Evolutionary conservation across 140 eudicot species (phyloP).

Genomic region (Cichorium intybus): DNA sequence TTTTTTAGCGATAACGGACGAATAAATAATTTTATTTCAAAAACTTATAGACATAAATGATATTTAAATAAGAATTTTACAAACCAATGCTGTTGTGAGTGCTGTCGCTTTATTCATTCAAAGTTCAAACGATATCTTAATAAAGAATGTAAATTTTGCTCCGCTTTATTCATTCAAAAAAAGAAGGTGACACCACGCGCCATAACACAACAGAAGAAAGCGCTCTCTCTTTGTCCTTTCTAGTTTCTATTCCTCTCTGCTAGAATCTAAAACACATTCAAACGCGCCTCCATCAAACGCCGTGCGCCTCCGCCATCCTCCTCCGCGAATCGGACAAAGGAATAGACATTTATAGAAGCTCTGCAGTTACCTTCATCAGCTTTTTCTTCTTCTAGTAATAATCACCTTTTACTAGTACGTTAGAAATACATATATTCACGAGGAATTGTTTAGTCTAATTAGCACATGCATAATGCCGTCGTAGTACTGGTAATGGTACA

Average conservation of each 20-base stretch:
- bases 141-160: not conserved
- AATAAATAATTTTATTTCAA: not conserved
- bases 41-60: not conserved
- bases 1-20: no score
- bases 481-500: not conserved
- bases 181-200: constrained; percentile 36
- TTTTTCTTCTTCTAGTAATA: not conserved
- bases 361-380: constrained; percentile 3
- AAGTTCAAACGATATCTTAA: not conserved
- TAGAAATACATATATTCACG: constrained; percentile 9
- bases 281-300: constrained; percentile 24
- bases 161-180: constrained; percentile 24
- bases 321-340: constrained; percentile 8
- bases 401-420: not conserved
- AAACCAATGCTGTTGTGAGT: not conserved
- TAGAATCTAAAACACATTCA: constrained; percentile 8
- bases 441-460: constrained; percentile 1
- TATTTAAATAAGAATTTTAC: not conserved
- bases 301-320: constrained; percentile 16
- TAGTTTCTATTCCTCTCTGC: constrained; percentile 15
- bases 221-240: constrained; percentile 11
- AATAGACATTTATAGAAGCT: constrained; percentile 6
- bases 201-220: constrained; percentile 2
- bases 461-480: constrained; percentile 8
- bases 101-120: constrained; percentile 20